Evolutionary conservation across 1,284 basidiomycete genomes (phyloP).

Genomic region (Coniophora puteana): DNA sequence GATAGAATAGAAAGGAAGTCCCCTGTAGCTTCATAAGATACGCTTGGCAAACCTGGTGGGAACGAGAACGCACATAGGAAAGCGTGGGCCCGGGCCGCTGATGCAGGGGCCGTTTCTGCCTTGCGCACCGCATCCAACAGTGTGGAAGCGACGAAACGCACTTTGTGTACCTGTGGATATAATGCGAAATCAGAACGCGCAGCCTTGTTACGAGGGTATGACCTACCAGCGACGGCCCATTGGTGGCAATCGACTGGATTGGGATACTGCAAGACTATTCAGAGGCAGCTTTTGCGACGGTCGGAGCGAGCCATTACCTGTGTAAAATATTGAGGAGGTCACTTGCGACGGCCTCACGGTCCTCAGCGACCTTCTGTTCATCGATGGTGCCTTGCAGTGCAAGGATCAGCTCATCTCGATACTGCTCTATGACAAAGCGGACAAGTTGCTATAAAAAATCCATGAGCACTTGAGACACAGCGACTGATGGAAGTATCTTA

Average conservation of each 20-base stretch:
- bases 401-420: slow-evolving; percentile 75
- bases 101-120: slow-evolving; percentile 70
- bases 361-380: slow-evolving; percentile 62
- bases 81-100: slow-evolving; percentile 74
- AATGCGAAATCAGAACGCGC: slow-evolving; percentile 9
- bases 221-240: slow-evolving; percentile 73
- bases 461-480: slow-evolving; percentile 6
- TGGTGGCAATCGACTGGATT: slow-evolving; percentile 87
- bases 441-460: slow-evolving; percentile 68
- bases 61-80: slow-evolving; percentile 61
- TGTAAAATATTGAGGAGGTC: slow-evolving; percentile 81
- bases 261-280: slow-evolving; percentile 61
- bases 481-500: slow-evolving; percentile 26
- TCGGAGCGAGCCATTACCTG: slow-evolving; percentile 38
- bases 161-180: slow-evolving; percentile 70
- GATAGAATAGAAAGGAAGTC: slow-evolving; percentile 86
- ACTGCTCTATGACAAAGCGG: slow-evolving; percentile 85
- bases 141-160: slow-evolving; percentile 85
- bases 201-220: neutral
- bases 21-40: slow-evolving; percentile 42
- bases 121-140: slow-evolving; percentile 82
- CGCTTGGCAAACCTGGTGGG: slow-evolving; percentile 7
- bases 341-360: slow-evolving; percentile 72
- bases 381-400: slow-evolving; percentile 63
- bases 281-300: slow-evolving; percentile 3